Percentiles rank a stretch among this genome's conserved stretches.
These are phyloP conservation scores for Trametes sanguinea DNA, from an alignment of 768 basidiomycete species.

Conservation along the genomic window DNA sequence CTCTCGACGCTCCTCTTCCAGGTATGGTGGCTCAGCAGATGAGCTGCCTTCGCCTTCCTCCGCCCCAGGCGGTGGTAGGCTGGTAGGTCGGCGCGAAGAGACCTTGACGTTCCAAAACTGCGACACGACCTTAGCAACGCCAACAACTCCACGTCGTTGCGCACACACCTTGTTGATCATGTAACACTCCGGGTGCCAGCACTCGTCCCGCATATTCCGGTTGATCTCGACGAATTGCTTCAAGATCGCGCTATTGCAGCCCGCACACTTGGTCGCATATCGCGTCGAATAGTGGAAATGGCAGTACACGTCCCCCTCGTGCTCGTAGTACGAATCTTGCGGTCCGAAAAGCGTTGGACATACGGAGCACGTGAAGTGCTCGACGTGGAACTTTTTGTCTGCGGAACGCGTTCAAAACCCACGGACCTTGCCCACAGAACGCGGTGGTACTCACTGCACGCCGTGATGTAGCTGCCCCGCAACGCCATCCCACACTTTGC, in stretches of 20 bases:
- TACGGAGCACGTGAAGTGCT: constrained; percentile 98
- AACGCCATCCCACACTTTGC: constrained; percentile 94
- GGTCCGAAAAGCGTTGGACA: constrained; percentile 96
- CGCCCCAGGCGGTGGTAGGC: constrained; percentile 46
- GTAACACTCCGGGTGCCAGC: constrained; percentile 99
- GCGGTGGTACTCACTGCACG: constrained; percentile 75
- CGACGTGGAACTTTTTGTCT: constrained; percentile 99
- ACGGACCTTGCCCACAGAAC: not conserved
- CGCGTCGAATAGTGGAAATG: constrained; percentile 99
- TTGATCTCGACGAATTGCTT: constrained; percentile 99
- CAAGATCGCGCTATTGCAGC: constrained; percentile 94
- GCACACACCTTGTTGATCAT: constrained; percentile 94
- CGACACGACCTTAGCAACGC: not conserved
- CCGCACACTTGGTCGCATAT: constrained; percentile 98
- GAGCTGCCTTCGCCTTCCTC: constrained; percentile 46
- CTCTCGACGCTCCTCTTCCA: constrained; percentile 80
- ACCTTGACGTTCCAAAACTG: constrained; percentile 99
- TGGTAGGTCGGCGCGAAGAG: constrained; percentile 69
- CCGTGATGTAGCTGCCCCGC: constrained; percentile 97
- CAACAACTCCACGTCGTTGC: not conserved
- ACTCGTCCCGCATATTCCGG: constrained; percentile 96
- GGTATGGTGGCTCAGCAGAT: constrained; percentile 50
- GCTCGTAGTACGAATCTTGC: constrained; percentile 99
- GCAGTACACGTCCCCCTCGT: constrained; percentile 96
- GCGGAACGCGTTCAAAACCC: constrained; percentile 17